Conservation (phyloP, 1,284 basidiomycete genomes). For the Phlebopus sp. region DNA sequence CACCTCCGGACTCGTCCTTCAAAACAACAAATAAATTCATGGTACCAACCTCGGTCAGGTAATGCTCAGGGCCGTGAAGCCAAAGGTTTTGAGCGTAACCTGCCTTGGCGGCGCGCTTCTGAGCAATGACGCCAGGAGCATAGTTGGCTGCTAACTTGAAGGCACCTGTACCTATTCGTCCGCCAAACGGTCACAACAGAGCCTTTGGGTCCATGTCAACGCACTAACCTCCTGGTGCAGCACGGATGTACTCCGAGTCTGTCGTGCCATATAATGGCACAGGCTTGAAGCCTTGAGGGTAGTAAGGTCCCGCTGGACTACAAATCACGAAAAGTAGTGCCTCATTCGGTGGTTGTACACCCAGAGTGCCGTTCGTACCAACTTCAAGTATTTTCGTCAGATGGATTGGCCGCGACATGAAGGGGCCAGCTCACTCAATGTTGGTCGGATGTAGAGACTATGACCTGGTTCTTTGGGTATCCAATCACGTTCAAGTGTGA, state of each 20-base stretch:
- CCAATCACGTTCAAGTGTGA: constrained; percentile 88
- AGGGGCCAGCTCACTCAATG: constrained; percentile 53
- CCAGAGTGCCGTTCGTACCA: constrained; percentile 86
- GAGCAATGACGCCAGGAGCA: constrained; percentile 86
- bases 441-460: constrained; percentile 88
- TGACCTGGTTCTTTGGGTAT: constrained; percentile 89
- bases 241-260: constrained; percentile 72
- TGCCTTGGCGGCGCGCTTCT: constrained; percentile 76
- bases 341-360: constrained; percentile 84
- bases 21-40: constrained; percentile 97
- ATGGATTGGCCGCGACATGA: not conserved
- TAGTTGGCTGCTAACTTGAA: constrained; percentile 94
- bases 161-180: constrained; percentile 69
- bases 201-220: not conserved
- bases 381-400: constrained; percentile 46
- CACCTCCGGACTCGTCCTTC: constrained; percentile 70
- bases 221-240: constrained; percentile 80
- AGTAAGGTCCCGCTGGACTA: constrained; percentile 94
- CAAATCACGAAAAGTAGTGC: constrained; percentile 95
- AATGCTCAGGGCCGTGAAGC: constrained; percentile 86
- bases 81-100: constrained; percentile 97
- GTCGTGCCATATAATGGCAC: constrained; percentile 91
- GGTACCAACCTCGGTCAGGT: constrained; percentile 89
- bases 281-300: constrained; percentile 93
- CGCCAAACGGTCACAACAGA: not conserved